Conservation (phyloP, 768 basidiomycete genomes). For the Lactarius deliciosus region DNA sequence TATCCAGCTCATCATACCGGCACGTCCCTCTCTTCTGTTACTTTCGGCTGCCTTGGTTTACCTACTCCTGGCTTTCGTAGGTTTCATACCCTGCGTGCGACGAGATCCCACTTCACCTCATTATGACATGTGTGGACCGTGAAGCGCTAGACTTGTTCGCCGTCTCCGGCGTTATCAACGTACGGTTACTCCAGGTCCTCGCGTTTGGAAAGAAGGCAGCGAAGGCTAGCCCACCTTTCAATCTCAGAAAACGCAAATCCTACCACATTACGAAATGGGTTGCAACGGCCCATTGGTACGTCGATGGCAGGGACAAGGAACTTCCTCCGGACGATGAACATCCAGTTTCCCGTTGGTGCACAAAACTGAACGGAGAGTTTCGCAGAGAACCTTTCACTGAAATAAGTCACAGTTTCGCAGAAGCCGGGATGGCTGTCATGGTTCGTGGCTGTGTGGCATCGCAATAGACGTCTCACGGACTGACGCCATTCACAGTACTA, state of each 20-base stretch:
- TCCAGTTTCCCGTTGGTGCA: conserved; percentile 9
- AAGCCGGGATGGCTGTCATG: conserved; percentile 10
- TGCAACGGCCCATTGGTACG: conserved; percentile 21
- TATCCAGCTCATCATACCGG: conserved; percentile 16
- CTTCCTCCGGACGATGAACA: neutral
- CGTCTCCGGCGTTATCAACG: conserved; percentile 14
- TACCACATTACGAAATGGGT: conserved; percentile 6
- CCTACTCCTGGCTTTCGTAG: neutral
- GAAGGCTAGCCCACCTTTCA: neutral
- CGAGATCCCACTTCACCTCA: conserved; percentile 16
- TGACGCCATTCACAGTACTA: conserved; percentile 12
- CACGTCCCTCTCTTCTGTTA: neutral
- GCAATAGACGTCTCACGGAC: neutral
- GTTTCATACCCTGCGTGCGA: conserved; percentile 5
- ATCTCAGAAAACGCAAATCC: neutral
- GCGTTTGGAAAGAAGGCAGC: conserved; percentile 22
- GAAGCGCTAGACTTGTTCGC: conserved; percentile 17
- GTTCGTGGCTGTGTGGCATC: conserved; percentile 11
- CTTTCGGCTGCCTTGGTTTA: neutral
- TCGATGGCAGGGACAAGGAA: neutral
- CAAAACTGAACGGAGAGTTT: conserved; percentile 16
- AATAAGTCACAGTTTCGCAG: conserved; percentile 14
- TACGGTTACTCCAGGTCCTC: conserved; percentile 20
- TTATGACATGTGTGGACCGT: conserved; percentile 9
- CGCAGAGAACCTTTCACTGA: neutral